Percentiles rank a stretch among this genome's conserved stretches.
phyloP scores from a whole-genome alignment of 2,329 filamentous ascomycete species.

The Trichothecium roseum region DNA sequence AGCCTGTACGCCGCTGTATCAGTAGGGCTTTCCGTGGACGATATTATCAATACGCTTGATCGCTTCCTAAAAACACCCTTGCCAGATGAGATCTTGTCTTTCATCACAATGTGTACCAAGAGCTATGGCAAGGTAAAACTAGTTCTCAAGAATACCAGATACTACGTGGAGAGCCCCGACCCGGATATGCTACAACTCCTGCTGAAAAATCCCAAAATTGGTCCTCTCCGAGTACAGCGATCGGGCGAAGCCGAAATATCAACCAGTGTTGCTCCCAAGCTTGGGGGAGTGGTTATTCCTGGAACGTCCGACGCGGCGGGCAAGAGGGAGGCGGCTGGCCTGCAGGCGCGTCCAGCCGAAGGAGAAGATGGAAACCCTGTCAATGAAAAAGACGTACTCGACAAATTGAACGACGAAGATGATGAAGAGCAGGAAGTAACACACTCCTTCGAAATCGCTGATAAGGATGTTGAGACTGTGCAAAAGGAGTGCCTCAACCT shows the following conservation, averaged over 20 bases:
- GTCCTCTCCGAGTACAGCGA: slow-evolving; percentile 61
- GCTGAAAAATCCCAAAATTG: slow-evolving; percentile 76
- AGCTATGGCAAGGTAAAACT: slow-evolving; percentile 95
- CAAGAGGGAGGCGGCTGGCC: slow-evolving; percentile 57
- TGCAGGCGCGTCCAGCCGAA: slow-evolving; percentile 20
- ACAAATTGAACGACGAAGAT: slow-evolving; percentile 69
- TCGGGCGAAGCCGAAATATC: slow-evolving; percentile 56
- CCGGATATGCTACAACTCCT: slow-evolving; percentile 76
- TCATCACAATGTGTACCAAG: slow-evolving; percentile 70
- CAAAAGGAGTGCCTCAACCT: slow-evolving; percentile 84
- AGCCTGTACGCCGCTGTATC: slow-evolving; percentile 93
- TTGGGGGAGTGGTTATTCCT: slow-evolving; percentile 81
- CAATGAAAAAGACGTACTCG: slow-evolving; percentile 59
- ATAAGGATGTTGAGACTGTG: slow-evolving; percentile 72
- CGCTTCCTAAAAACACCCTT: slow-evolving; percentile 81
- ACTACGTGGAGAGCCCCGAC: slow-evolving; percentile 88
- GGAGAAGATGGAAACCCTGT: slow-evolving; percentile 37
- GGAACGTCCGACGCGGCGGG: slow-evolving; percentile 90
- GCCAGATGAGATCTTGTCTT: slow-evolving; percentile 68
- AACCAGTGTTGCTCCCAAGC: slow-evolving; percentile 73
- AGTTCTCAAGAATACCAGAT: slow-evolving; percentile 87
- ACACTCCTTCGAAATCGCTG: slow-evolving; percentile 85
- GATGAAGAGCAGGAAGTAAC: slow-evolving; percentile 81
- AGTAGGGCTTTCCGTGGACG: slow-evolving; percentile 77
- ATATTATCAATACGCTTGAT: slow-evolving; percentile 82